These are phyloP conservation scores for Fereydounia khargensis DNA, from an alignment of 1,284 basidiomycete species.

Conservation along the genomic window DNA sequence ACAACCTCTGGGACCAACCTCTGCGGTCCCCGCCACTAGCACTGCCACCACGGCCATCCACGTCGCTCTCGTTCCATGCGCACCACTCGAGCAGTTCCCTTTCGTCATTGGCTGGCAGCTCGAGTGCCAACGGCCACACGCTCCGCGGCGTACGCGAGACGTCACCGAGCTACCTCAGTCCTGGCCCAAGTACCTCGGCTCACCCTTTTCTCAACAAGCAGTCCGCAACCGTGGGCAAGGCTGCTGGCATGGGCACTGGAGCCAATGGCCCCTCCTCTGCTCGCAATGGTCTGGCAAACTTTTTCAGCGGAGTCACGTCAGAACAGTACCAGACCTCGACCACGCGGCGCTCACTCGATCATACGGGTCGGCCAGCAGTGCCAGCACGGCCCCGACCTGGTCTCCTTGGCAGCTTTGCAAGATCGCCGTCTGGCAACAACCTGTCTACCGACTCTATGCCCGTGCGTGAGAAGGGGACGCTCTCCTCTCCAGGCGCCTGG, in stretches of 20 bases:
- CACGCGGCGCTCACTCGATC: slow-evolving; percentile 9
- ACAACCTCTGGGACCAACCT: no score
- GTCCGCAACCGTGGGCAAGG: slow-evolving; percentile 21
- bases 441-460: no score
- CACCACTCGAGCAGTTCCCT: neutral
- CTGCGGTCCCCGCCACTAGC: no score
- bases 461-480: no score
- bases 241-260: slow-evolving; percentile 3
- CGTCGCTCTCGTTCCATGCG: neutral
- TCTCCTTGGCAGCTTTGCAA: slow-evolving; percentile 14
- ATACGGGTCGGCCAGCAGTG: neutral
- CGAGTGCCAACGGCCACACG: neutral
- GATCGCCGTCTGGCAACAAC: no score
- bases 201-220: slow-evolving; percentile 37
- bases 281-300: slow-evolving; percentile 14
- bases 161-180: slow-evolving; percentile 16
- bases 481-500: no score
- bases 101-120: neutral
- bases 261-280: slow-evolving; percentile 3
- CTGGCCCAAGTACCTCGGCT: slow-evolving; percentile 16
- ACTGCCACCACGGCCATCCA: neutral
- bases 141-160: neutral
- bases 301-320: no score
- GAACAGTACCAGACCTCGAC: slow-evolving; percentile 1
- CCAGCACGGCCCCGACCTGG: slow-evolving; percentile 2